Percentiles rank a stretch among this genome's conserved stretches.
These are phyloP conservation scores for Colletotrichum sp. DNA, from an alignment of 2,329 filamentous ascomycete species.

Conservation along the genomic window DNA sequence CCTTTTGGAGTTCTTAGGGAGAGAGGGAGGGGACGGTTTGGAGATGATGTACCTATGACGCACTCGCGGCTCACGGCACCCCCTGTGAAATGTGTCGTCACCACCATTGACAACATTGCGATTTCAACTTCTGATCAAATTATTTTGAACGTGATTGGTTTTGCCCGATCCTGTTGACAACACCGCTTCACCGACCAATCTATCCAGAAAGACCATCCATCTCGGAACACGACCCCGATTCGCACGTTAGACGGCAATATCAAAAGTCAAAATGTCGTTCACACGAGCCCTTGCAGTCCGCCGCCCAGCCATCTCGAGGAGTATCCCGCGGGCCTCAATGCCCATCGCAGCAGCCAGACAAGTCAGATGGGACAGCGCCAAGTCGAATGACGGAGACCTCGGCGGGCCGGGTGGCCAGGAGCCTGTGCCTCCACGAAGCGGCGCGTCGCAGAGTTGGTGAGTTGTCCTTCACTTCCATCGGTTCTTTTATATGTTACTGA, in stretches of 20 bases:
- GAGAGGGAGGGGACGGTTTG: no score
- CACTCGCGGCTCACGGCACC: background rate
- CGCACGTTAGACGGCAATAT: rapidly evolving
- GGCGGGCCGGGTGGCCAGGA: conserved; percentile 19
- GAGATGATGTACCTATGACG: conserved; percentile 2
- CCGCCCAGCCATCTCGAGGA: background rate
- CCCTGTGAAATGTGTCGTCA: background rate
- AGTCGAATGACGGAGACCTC: conserved; percentile 12
- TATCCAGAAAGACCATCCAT: rapidly evolving
- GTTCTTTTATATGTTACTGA: background rate
- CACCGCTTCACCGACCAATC: no score
- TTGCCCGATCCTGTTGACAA: rapidly evolving
- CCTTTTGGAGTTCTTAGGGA: no score
- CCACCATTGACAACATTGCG: background rate
- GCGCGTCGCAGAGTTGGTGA: conserved; percentile 12
- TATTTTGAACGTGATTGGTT: background rate
- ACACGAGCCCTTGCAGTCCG: background rate
- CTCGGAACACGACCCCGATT: background rate
- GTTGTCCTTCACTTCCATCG: rapidly evolving
- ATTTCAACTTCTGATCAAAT: background rate
- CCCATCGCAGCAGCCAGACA: background rate
- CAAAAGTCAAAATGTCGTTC: background rate
- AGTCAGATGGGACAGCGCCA: background rate
- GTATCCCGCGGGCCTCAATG: background rate
- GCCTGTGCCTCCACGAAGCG: background rate